Percentiles rank a stretch among this genome's conserved stretches.
phyloP scores from a whole-genome alignment of 331 rosid species.

The Malus hybrid region DNA sequence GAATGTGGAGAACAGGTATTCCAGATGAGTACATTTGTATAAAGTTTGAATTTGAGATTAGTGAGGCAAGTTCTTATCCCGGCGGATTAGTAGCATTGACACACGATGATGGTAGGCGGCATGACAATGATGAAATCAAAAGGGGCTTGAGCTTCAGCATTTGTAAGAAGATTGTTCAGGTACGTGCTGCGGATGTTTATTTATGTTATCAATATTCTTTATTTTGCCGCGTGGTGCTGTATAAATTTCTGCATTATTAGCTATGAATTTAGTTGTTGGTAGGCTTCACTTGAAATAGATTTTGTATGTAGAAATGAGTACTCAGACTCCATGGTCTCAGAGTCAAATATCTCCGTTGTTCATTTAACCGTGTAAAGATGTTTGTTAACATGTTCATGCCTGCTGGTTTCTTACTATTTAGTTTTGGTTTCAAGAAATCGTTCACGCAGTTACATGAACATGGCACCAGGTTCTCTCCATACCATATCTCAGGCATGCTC shows the following conservation, averaged over 20 bases:
- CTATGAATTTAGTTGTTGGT: not conserved
- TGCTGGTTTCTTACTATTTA: not conserved
- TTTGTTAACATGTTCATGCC: not conserved
- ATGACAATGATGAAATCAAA: conserved; percentile 30
- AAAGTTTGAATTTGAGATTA: conserved; percentile 46
- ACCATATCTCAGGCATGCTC: not conserved
- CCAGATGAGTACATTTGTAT: conserved; percentile 36
- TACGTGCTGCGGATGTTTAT: not conserved
- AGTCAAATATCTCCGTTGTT: not conserved
- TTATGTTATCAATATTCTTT: not conserved
- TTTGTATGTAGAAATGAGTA: not conserved
- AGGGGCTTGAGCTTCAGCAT: conserved; percentile 60
- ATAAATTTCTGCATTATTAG: not conserved
- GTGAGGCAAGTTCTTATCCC: conserved; percentile 24
- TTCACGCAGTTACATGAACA: not conserved
- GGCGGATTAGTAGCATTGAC: conserved; percentile 29
- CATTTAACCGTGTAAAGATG: no score
- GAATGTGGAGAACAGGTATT: conserved; percentile 40
- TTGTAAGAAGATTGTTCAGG: conserved; percentile 68
- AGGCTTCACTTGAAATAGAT: not conserved
- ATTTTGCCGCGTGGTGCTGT: not conserved
- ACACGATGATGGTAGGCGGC: conserved; percentile 27
- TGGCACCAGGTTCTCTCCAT: not conserved
- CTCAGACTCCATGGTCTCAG: not conserved
- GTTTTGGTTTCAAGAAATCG: no score